Evolutionary conservation across 257 asterid genomes (phyloP).

Genomic region (Penstemon newberryi): DNA sequence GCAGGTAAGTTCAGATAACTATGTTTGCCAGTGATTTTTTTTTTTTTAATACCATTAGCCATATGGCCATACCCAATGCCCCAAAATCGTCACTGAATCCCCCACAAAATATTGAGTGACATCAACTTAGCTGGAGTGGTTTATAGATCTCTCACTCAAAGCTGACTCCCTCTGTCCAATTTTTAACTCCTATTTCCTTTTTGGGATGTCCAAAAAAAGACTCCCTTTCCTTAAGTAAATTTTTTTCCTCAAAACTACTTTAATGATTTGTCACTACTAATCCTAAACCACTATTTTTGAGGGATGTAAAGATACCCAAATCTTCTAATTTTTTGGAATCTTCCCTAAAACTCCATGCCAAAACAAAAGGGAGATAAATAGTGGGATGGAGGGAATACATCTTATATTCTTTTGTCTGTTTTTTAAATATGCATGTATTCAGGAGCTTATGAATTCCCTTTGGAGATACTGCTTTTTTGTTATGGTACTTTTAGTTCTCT

Average conservation of each 20-base stretch:
- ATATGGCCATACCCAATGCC: background rate
- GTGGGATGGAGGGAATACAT: too few relatives aligned
- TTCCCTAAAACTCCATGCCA: too few relatives aligned
- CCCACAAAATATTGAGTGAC: background rate
- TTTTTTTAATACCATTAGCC: background rate
- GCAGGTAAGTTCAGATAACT: conserved; percentile 53
- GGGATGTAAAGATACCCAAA: too few relatives aligned
- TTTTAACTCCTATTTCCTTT: too few relatives aligned
- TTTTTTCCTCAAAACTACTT: too few relatives aligned
- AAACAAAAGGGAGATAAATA: too few relatives aligned
- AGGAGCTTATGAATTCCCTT: conserved; percentile 7
- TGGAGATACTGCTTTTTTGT: background rate
- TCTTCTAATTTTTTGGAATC: too few relatives aligned
- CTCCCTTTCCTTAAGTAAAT: too few relatives aligned
- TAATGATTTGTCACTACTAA: too few relatives aligned
- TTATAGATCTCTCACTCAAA: background rate
- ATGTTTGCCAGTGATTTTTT: background rate
- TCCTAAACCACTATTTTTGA: too few relatives aligned
- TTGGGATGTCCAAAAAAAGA: too few relatives aligned
- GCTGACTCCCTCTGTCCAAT: too few relatives aligned
- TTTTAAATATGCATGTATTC: conserved; percentile 23
- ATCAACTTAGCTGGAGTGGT: background rate
- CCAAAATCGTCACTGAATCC: background rate
- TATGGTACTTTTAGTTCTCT: conserved; percentile 10
- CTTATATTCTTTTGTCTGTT: conserved; percentile 1